Conservation (phyloP, 352 stramenopile species). For the Plasmopara viticola region DNA sequence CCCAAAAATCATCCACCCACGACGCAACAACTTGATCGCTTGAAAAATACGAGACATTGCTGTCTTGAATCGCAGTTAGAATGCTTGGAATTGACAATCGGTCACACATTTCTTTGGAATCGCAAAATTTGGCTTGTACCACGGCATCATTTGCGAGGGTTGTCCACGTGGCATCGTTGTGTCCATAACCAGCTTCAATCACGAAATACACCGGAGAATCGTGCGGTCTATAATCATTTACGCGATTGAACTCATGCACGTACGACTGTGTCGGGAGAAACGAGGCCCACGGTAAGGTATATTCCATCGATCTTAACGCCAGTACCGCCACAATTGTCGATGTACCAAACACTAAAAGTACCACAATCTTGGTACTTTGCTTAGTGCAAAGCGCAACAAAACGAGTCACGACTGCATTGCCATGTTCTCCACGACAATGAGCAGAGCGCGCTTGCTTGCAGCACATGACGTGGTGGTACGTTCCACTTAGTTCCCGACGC, state of each 20-base stretch:
- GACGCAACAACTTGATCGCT: conserved; percentile 39
- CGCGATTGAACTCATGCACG: conserved; percentile 42
- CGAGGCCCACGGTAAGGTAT: conserved; percentile 43
- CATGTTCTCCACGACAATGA: no score
- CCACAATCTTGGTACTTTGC: conserved; percentile 36
- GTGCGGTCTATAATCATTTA: conserved; percentile 34
- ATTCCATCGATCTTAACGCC: conserved; percentile 44
- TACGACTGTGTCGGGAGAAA: conserved; percentile 59
- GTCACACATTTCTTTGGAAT: conserved; percentile 51
- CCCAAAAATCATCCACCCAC: conserved; percentile 76
- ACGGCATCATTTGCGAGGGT: conserved; percentile 21
- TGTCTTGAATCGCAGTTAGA: conserved; percentile 28
- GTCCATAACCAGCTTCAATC: conserved; percentile 50
- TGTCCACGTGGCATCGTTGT: conserved; percentile 19
- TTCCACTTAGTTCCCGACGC: conserved; percentile 49
- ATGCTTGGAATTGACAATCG: conserved; percentile 57
- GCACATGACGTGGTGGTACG: conserved; percentile 13
- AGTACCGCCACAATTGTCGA: conserved; percentile 46
- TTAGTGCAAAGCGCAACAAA: no score
- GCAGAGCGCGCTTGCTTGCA: no score
- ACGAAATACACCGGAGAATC: conserved; percentile 57
- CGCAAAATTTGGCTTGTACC: conserved; percentile 45
- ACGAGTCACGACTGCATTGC: no score
- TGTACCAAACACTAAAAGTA: conserved; percentile 45
- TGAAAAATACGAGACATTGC: conserved; percentile 42